These are phyloP conservation scores for Tremella yokohamensis DNA, from an alignment of 768 basidiomycete genomes.

Conservation along the genomic window DNA sequence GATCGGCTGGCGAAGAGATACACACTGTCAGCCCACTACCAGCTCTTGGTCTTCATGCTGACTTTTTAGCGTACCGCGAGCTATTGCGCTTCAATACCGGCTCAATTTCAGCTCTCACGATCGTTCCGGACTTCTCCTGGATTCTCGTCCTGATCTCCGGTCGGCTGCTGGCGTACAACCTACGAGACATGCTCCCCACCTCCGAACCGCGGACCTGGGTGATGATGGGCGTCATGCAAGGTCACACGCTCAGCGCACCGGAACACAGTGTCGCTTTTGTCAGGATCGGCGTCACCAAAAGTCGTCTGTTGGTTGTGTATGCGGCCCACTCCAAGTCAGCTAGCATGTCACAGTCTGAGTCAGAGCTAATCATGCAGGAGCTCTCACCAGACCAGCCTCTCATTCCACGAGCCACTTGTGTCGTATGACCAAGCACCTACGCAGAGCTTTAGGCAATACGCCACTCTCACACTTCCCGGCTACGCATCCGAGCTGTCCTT, in stretches of 20 bases:
- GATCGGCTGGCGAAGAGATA: conserved; percentile 40
- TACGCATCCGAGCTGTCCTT: conserved; percentile 39
- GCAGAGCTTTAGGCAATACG: conserved; percentile 31
- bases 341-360: conserved; percentile 28
- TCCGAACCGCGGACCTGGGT: conserved; percentile 40
- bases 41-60: conserved; percentile 7
- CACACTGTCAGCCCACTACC: conserved; percentile 8
- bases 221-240: conserved; percentile 14
- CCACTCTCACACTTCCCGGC: conserved; percentile 30
- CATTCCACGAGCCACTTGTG: conserved; percentile 38
- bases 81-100: conserved; percentile 28
- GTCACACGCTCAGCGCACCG: conserved; percentile 18
- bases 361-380: conserved; percentile 17
- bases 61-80: conserved; percentile 30
- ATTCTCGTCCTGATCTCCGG: conserved; percentile 32
- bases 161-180: conserved; percentile 22
- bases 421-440: background rate
- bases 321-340: background rate
- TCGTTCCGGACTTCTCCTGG: conserved; percentile 42
- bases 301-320: conserved; percentile 32
- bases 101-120: conserved; percentile 22
- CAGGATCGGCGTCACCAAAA: conserved; percentile 36
- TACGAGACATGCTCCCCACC: conserved; percentile 37
- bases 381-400: conserved; percentile 29
- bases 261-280: conserved; percentile 30